Evolutionary conservation across 2,329 filamentous ascomycete genomes (phyloP), one percentile per base, ranked within the genome.

Genomic region (Aspergillus ibericus): DNA sequence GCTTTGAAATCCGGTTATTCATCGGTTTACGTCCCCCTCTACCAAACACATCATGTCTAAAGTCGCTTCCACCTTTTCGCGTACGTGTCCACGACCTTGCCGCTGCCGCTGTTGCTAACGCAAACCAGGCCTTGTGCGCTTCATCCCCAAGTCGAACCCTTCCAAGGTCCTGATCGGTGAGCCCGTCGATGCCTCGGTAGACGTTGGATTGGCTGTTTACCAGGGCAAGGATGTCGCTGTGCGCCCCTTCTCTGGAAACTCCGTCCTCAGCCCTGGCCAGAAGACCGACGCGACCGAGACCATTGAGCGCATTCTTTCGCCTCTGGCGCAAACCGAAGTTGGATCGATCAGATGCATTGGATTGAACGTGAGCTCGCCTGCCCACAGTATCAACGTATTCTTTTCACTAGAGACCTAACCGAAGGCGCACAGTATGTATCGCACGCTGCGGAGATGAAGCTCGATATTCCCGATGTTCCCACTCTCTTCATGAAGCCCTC

Each of bases 261-360:
- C 86, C 2, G 82, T 86, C 1, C 72, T 88, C 47, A 75, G 72
- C 22, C 81, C 84, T 0, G 86, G 85, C 2, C 70, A 75, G 20
- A 75, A 76, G 12, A 86, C 84, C 1, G 81, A 75, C 3, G 59
- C 62, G 12, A 72, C 70, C 4, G 70, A 74, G 59, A 73, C 53
- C 27, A 72, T 76, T 56, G 65, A 65, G 35, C 69, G 77, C 4
- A 68, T 87, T 13, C 75, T 87, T 40, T 84, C 83, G 2, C 82
- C 83, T 7, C 63, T 85, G 20, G 68, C 79, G 1, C 71, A 75
- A 55, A 66, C 67, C 18, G 82, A 85, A 63, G 80, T 83, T 51
- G 83, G 83, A 22, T 82, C 83, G 0, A 84, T 87, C 53, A 78
- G 83, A 47, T 85, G 84, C 65, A 83, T 87, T 60, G 84, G 84